A percentile compares a stretch with the other conserved stretches of the same genome.
These are phyloP conservation scores for Acacia confusa DNA, from an alignment of 306 rosid genomes.

Conservation along the genomic window DNA sequence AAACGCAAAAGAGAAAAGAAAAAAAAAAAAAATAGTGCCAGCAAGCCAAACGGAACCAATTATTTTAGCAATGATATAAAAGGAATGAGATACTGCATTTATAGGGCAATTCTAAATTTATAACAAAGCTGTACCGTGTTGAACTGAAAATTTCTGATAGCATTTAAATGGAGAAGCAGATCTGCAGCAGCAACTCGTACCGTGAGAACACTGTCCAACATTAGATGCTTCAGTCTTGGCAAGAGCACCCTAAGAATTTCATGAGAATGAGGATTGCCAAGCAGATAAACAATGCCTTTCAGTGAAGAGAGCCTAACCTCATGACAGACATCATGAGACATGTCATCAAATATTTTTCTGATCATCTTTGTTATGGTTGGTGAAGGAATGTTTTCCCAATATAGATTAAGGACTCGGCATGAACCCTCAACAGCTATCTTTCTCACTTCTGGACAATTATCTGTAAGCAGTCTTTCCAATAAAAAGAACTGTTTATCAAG, in stretches of 20 bases:
- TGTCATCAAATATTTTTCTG: constrained; percentile 65
- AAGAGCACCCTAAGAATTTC: constrained; percentile 85
- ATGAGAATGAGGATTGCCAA: constrained; percentile 84
- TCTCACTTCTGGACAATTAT: constrained; percentile 78
- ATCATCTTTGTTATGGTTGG: constrained; percentile 71
- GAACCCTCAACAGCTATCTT: constrained; percentile 91
- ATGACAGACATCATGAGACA: constrained; percentile 66
- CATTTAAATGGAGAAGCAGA: constrained; percentile 69
- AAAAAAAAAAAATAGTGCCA: constrained; percentile 4
- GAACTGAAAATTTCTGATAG: constrained; percentile 73
- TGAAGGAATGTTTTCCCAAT: constrained; percentile 91
- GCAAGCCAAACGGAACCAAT: constrained; percentile 19
- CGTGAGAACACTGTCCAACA: constrained; percentile 57
- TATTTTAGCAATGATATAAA: constrained; percentile 23
- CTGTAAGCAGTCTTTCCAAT: constrained; percentile 69
- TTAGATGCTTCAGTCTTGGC: constrained; percentile 79
- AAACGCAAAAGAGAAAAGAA: constrained; percentile 17
- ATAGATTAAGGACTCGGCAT: constrained; percentile 77
- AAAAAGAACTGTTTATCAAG: constrained; percentile 80
- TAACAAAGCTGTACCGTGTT: constrained; percentile 56
- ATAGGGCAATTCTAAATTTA: constrained; percentile 9
- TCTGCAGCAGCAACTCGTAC: constrained; percentile 62
- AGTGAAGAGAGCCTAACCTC: constrained; percentile 85
- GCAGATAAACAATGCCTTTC: constrained; percentile 73
- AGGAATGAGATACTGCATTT: constrained; percentile 11